Evolutionary conservation across 1,284 basidiomycete species (phyloP).

Genomic region (Ustilago xerochloae): DNA sequence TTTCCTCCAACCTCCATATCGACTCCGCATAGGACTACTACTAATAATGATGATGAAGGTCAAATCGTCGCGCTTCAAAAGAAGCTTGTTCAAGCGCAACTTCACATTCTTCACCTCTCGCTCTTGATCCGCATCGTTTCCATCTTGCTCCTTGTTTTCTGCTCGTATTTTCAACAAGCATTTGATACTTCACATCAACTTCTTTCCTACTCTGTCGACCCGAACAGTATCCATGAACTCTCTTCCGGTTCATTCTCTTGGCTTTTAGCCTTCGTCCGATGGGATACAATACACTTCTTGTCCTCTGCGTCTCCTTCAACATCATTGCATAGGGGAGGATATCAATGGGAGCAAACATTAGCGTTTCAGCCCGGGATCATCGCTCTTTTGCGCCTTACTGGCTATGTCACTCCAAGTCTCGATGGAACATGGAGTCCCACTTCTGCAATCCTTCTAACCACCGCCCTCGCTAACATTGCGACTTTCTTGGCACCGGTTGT

Average conservation of each 20-base stretch:
- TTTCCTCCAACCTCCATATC: no score
- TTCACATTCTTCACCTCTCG: slow-evolving; percentile 20
- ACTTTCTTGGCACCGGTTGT: slow-evolving; percentile 71
- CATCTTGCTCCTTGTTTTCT: slow-evolving; percentile 23
- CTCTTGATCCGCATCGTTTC: slow-evolving; percentile 19
- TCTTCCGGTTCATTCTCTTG: slow-evolving; percentile 12
- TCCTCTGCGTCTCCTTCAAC: slow-evolving; percentile 35
- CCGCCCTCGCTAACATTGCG: slow-evolving; percentile 39
- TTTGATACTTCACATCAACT: slow-evolving; percentile 61
- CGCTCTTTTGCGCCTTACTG: slow-evolving; percentile 35
- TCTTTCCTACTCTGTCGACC: slow-evolving; percentile 36
- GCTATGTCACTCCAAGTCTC: slow-evolving; percentile 23
- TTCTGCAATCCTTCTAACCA: slow-evolving; percentile 30
- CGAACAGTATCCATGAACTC: not conserved
- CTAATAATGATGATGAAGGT: no score
- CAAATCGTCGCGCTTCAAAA: no score
- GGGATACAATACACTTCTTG: slow-evolving; percentile 87
- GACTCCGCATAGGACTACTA: not conserved
- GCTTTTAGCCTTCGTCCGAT: slow-evolving; percentile 73
- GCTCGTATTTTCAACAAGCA: slow-evolving; percentile 30
- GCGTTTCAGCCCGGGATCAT: slow-evolving; percentile 82
- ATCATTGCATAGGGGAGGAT: slow-evolving; percentile 63
- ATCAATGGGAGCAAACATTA: slow-evolving; percentile 83
- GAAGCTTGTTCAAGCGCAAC: slow-evolving; percentile 6
- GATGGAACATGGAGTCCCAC: slow-evolving; percentile 48